Evolutionary conservation across 2,329 filamentous ascomycete species (phyloP).

Genomic region (Epichloe scottii): DNA sequence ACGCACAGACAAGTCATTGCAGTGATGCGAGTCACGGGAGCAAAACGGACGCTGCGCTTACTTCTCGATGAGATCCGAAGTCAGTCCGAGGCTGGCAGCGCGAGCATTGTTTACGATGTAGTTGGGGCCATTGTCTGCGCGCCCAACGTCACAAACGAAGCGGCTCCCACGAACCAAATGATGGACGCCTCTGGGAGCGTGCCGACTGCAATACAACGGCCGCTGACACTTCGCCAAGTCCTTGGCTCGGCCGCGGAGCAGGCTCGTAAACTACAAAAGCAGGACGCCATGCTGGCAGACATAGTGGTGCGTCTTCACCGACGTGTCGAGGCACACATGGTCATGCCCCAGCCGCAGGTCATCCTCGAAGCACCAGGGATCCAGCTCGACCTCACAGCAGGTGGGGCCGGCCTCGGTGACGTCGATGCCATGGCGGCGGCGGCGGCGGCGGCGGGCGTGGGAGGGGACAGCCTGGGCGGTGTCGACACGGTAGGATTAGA

Average conservation of each 20-base stretch:
- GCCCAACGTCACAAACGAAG: conserved; percentile 40
- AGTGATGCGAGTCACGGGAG: conserved; percentile 47
- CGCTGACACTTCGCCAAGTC: conserved; percentile 46
- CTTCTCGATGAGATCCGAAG: conserved; percentile 57
- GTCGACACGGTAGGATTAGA: conserved; percentile 33
- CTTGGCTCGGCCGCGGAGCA: conserved; percentile 46
- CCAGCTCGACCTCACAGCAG: conserved; percentile 26
- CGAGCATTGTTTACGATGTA: conserved; percentile 53
- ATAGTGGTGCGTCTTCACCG: conserved; percentile 50
- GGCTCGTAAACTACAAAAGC: conserved; percentile 41
- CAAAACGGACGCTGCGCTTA: conserved; percentile 44
- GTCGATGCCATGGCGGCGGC: conserved; percentile 32
- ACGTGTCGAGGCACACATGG: conserved; percentile 53
- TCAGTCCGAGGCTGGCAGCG: conserved; percentile 46
- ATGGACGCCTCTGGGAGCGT: conserved; percentile 24
- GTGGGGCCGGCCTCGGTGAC: conserved; percentile 25
- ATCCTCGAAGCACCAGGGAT: conserved; percentile 32
- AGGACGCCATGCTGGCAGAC: conserved; percentile 46
- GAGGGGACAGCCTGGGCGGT: conserved; percentile 25
- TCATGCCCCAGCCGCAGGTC: conserved; percentile 24
- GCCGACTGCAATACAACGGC: conserved; percentile 27
- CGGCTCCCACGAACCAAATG: conserved; percentile 15
- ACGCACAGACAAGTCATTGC: conserved; percentile 59
- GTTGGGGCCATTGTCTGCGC: conserved; percentile 58
- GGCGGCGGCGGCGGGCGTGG: conserved; percentile 27